Conservation (phyloP, 805 yeast species). For the Cyberlindnera suaveolens region DNA sequence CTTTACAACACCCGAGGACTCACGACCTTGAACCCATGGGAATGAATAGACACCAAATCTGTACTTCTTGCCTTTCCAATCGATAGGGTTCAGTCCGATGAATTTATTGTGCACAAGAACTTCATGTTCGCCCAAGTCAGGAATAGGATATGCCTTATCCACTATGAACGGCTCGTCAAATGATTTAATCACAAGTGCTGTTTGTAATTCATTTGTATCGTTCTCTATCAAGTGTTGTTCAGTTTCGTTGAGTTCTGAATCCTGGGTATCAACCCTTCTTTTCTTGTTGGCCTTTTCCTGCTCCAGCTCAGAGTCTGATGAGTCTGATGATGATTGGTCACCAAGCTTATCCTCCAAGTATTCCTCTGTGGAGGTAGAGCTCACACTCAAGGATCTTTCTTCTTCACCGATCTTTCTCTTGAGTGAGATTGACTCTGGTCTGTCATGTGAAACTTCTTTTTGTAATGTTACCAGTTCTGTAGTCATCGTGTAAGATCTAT, state of each 20-base stretch:
- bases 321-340: neutral
- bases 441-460: neutral
- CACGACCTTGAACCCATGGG: slow-evolving; percentile 48
- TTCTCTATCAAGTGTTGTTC: slow-evolving; percentile 10
- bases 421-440: neutral
- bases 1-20: slow-evolving; percentile 35
- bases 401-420: slow-evolving; percentile 16
- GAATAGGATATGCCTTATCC: slow-evolving; percentile 15
- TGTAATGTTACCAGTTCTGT: too few species aligned
- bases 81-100: slow-evolving; percentile 41
- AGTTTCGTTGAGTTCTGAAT: slow-evolving; percentile 1
- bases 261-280: slow-evolving; percentile 3
- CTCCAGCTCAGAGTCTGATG: slow-evolving; percentile 11
- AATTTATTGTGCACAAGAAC: slow-evolving; percentile 26
- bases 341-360: slow-evolving; percentile 17
- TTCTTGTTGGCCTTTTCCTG: slow-evolving; percentile 2
- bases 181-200: slow-evolving; percentile 22
- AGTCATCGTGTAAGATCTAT: too few species aligned
- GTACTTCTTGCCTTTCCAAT: slow-evolving; percentile 43
- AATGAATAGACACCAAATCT: slow-evolving; percentile 40
- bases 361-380: slow-evolving; percentile 15
- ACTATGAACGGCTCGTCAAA: slow-evolving; percentile 22
- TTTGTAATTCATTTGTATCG: slow-evolving; percentile 10
- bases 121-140: slow-evolving; percentile 24
- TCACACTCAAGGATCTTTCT: slow-evolving; percentile 18